Evolutionary conservation across 495 filamentous ascomycete species (phyloP).

Genomic region (Penicillium argentinense): DNA sequence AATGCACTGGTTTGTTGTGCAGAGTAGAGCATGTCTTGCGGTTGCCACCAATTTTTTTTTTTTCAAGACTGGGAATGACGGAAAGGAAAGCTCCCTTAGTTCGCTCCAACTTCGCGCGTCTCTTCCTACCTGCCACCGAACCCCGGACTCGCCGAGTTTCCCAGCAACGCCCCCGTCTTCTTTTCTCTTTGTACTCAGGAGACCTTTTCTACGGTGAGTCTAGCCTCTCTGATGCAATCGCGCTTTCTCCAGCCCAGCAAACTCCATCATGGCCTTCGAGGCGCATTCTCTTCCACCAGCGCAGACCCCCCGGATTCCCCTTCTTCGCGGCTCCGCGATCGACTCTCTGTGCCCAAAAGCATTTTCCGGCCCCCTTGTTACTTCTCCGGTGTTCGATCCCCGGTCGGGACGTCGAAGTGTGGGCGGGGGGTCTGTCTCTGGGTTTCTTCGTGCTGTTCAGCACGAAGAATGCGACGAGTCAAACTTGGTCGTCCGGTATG

Average conservation of each 20-base stretch:
- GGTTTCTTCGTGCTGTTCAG: too few relatives aligned
- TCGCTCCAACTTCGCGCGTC: slow-evolving; percentile 32
- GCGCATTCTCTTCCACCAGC: slow-evolving; percentile 20
- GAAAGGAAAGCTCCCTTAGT: slow-evolving; percentile 36
- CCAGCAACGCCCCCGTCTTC: slow-evolving; percentile 6
- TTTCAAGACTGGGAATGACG: slow-evolving; percentile 33
- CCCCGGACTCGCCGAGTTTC: slow-evolving; percentile 14
- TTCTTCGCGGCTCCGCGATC: slow-evolving; percentile 5
- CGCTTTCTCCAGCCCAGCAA: slow-evolving; percentile 16
- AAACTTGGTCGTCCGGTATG: slow-evolving; percentile 8
- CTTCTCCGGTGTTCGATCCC: not conserved
- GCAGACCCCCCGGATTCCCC: slow-evolving; percentile 11
- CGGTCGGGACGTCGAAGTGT: not conserved
- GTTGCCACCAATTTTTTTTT: slow-evolving; percentile 34
- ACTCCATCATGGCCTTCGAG: slow-evolving; percentile 11
- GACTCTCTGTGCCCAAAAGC: not conserved
- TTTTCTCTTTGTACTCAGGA: slow-evolving; percentile 1
- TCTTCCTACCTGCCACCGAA: slow-evolving; percentile 16
- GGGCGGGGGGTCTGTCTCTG: slow-evolving; percentile 13
- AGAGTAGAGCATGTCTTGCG: slow-evolving; percentile 11
- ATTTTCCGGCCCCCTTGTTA: too few relatives aligned
- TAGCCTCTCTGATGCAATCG: slow-evolving; percentile 15
- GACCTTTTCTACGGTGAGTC: slow-evolving; percentile 21
- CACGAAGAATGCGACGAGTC: slow-evolving; percentile 19
- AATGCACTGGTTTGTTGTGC: too few relatives aligned